Evolutionary conservation across 139 green algal genomes (phyloP).

Genomic region (Chlorella sp.): DNA sequence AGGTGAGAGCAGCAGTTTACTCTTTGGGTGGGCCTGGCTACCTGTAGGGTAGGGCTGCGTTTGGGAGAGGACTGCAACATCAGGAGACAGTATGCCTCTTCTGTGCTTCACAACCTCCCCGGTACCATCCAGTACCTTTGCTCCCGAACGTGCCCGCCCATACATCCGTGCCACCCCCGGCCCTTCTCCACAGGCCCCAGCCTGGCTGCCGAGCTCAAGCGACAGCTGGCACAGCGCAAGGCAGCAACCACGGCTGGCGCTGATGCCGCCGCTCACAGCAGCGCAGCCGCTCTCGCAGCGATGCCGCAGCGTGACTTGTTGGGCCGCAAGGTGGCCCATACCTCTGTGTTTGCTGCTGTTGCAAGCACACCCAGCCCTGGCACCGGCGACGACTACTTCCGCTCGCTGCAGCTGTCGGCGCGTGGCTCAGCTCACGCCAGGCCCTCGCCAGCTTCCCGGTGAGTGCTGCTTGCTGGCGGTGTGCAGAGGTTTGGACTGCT

Average conservation of each 20-base stretch:
- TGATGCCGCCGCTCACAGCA: neutral
- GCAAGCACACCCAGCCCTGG: neutral
- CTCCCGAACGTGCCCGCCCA: neutral
- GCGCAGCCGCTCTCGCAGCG: neutral
- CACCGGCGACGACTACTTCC: neutral
- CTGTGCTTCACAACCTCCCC: too few relatives aligned
- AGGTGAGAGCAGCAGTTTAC: neutral
- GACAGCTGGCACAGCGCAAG: slow-evolving; percentile 1
- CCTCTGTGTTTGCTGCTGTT: neutral
- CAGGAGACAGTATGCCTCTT: too few relatives aligned
- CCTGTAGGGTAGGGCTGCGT: neutral
- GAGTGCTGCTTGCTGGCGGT: too few relatives aligned
- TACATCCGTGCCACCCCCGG: neutral
- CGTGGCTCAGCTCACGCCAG: neutral
- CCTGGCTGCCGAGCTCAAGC: slow-evolving; percentile 35
- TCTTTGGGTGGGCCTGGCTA: too few relatives aligned
- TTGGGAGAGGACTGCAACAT: neutral
- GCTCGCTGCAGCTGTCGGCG: neutral
- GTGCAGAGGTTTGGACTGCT: too few relatives aligned
- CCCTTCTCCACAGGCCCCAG: slow-evolving; percentile 6
- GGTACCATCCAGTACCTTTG: neutral
- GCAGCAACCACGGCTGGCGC: neutral
- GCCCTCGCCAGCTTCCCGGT: neutral
- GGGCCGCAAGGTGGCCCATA: slow-evolving; percentile 3
- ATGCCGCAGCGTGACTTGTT: slow-evolving; percentile 20